A percentile compares a stretch with the other conserved stretches of the same genome.
Evolutionary conservation across 148 eudicot genomes (phyloP).

Genomic region (Vaccinium macrocarpon): DNA sequence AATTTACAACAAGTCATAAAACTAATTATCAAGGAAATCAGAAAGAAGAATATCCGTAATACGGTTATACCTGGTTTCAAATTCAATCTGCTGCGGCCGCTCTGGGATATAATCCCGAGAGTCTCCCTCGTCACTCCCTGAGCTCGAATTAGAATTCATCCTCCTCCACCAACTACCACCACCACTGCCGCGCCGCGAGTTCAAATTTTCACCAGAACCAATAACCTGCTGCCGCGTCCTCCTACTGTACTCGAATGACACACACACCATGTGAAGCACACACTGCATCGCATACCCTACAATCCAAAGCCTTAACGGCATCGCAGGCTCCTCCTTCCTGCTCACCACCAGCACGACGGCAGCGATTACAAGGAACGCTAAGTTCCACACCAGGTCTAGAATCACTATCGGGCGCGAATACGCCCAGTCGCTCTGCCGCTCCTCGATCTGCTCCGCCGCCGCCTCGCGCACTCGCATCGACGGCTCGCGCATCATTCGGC

Average conservation of each 20-base stretch:
- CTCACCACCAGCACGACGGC: slow-evolving; percentile 39
- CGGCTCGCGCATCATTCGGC: slow-evolving; percentile 58
- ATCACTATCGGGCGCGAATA: slow-evolving; percentile 60
- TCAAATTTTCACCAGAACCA: slow-evolving; percentile 15
- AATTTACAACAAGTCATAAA: background rate
- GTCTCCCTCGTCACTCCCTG: slow-evolving; percentile 54
- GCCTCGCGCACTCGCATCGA: slow-evolving; percentile 68
- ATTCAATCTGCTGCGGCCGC: slow-evolving; percentile 41
- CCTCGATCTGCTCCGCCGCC: slow-evolving; percentile 72
- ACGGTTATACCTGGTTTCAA: slow-evolving; percentile 66
- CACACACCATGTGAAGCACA: slow-evolving; percentile 72
- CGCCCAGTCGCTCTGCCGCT: slow-evolving; percentile 74
- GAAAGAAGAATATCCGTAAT: background rate
- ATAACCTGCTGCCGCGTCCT: slow-evolving; percentile 28
- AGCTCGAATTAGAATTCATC: slow-evolving; percentile 41
- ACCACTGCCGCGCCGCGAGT: slow-evolving; percentile 1
- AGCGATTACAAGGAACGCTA: slow-evolving; percentile 42
- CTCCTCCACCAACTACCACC: slow-evolving; percentile 30
- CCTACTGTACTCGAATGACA: slow-evolving; percentile 44
- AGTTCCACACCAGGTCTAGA: slow-evolving; percentile 67
- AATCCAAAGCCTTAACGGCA: slow-evolving; percentile 77
- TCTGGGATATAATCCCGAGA: slow-evolving; percentile 32
- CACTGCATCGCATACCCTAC: slow-evolving; percentile 66
- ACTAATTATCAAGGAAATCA: background rate
- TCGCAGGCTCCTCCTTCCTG: slow-evolving; percentile 39